phyloP scores from a whole-genome alignment of 2,329 filamentous ascomycete species.

The Davidsoniella neocaledoniae region DNA sequence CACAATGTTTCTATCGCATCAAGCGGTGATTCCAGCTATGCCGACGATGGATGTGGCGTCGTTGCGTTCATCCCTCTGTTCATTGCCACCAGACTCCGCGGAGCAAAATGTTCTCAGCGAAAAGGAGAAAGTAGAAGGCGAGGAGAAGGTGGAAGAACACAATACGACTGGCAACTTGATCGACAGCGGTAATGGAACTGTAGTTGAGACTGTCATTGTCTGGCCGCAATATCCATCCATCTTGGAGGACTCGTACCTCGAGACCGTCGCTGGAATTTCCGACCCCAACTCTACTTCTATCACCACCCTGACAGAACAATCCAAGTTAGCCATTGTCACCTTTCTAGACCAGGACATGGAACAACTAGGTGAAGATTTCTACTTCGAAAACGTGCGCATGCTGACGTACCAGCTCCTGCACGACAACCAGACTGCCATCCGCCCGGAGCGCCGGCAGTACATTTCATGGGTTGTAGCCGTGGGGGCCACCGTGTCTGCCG shows the following conservation, averaged over 20 bases:
- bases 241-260: neutral
- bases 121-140: too few relatives aligned
- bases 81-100: too few relatives aligned
- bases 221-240: slow-evolving; percentile 11
- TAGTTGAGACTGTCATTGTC: neutral
- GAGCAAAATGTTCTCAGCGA: too few relatives aligned
- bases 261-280: neutral
- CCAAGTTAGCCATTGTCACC: slow-evolving; percentile 21
- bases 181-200: too few relatives aligned
- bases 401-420: slow-evolving; percentile 26
- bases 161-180: too few relatives aligned
- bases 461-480: slow-evolving; percentile 24
- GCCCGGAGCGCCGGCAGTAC: slow-evolving; percentile 11
- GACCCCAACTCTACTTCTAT: neutral
- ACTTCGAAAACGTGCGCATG: slow-evolving; percentile 23
- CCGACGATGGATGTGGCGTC: too few relatives aligned
- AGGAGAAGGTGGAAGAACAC: too few relatives aligned
- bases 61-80: too few relatives aligned
- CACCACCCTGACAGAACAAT: slow-evolving; percentile 5
- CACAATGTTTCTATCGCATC: too few relatives aligned
- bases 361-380: slow-evolving; percentile 20
- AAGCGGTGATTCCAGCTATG: too few relatives aligned
- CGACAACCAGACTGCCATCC: slow-evolving; percentile 19
- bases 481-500: slow-evolving; percentile 18
- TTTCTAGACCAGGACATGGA: slow-evolving; percentile 21